Conservation (phyloP, 2,329 filamentous ascomycete genomes). For the Hypoxylon rubiginosum region DNA sequence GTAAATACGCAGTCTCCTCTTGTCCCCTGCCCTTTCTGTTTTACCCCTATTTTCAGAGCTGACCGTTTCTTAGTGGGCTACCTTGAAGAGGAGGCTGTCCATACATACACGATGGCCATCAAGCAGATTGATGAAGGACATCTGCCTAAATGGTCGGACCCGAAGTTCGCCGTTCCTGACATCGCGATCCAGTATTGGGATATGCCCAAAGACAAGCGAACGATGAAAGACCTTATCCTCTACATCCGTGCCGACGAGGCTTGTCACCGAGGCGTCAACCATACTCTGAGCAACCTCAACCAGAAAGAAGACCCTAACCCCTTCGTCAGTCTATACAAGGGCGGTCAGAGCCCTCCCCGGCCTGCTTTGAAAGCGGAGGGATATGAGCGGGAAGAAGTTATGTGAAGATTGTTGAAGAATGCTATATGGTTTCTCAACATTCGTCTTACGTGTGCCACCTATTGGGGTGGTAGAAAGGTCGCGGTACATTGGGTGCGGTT, state of each 20-base stretch:
- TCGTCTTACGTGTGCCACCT: constrained; percentile 8
- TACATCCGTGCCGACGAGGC: constrained; percentile 94
- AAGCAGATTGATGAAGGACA: constrained; percentile 87
- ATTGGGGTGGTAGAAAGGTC: neutral
- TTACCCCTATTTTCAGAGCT: constrained; percentile 1
- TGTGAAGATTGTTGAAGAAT: constrained; percentile 56
- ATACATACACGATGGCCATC: constrained; percentile 93
- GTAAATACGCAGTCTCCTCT: neutral
- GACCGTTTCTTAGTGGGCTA: constrained; percentile 76
- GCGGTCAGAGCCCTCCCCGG: constrained; percentile 74
- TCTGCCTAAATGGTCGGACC: constrained; percentile 82
- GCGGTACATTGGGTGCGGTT: constrained; percentile 3
- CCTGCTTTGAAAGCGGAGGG: constrained; percentile 75
- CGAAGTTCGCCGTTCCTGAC: constrained; percentile 81
- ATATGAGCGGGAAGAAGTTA: constrained; percentile 86
- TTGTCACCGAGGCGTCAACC: constrained; percentile 93
- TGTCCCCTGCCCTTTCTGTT: neutral
- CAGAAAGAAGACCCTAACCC: constrained; percentile 92
- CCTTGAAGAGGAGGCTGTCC: constrained; percentile 95
- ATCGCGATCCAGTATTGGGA: constrained; percentile 94
- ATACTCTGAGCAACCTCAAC: constrained; percentile 90
- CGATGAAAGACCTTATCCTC: constrained; percentile 87
- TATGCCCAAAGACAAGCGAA: constrained; percentile 86
- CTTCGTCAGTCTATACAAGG: constrained; percentile 86
- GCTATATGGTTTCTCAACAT: constrained; percentile 2